Conservation (phyloP, 1,284 basidiomycete genomes). For the Coniophora puteana region DNA sequence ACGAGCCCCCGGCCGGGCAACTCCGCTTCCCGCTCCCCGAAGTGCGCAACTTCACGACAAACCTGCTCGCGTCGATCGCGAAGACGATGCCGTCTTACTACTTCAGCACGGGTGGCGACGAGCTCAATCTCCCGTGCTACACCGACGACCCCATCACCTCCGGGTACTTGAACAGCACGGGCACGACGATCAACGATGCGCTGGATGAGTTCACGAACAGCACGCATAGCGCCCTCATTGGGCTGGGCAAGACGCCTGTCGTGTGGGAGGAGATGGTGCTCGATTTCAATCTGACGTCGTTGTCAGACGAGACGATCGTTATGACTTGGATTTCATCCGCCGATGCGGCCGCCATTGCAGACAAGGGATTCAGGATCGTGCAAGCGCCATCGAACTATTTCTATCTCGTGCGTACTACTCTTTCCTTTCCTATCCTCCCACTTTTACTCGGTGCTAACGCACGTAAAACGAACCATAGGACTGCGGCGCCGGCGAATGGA, state of each 20-base stretch:
- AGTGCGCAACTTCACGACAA: conserved; percentile 43
- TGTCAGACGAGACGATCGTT: conserved; percentile 67
- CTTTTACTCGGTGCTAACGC: too few relatives aligned
- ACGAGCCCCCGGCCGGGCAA: conserved; percentile 67
- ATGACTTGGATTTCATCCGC: conserved; percentile 74
- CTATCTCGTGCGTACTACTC: conserved; percentile 57
- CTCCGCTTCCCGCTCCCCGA: conserved; percentile 50
- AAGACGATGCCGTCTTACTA: conserved; percentile 43
- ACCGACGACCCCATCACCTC: conserved; percentile 45
- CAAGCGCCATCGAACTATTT: conserved; percentile 73
- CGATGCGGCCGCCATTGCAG: conserved; percentile 54
- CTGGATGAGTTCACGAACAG: conserved; percentile 47
- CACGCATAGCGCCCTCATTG: conserved; percentile 46
- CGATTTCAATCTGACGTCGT: conserved; percentile 53
- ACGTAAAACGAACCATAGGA: conserved; percentile 57
- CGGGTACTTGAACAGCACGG: conserved; percentile 36
- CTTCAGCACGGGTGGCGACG: conserved; percentile 71
- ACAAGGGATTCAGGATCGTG: conserved; percentile 58
- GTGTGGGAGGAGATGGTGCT: conserved; percentile 78
- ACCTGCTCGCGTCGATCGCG: conserved; percentile 40
- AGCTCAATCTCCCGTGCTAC: conserved; percentile 61
- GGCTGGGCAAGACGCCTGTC: conserved; percentile 54
- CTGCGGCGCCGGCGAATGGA: conserved; percentile 78
- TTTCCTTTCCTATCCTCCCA: too few relatives aligned
- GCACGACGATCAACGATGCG: conserved; percentile 46